Evolutionary conservation across 108 stramenopile genomes (phyloP), one percentile per base, ranked within the genome.

Genomic region (Fragilaria radians): DNA sequence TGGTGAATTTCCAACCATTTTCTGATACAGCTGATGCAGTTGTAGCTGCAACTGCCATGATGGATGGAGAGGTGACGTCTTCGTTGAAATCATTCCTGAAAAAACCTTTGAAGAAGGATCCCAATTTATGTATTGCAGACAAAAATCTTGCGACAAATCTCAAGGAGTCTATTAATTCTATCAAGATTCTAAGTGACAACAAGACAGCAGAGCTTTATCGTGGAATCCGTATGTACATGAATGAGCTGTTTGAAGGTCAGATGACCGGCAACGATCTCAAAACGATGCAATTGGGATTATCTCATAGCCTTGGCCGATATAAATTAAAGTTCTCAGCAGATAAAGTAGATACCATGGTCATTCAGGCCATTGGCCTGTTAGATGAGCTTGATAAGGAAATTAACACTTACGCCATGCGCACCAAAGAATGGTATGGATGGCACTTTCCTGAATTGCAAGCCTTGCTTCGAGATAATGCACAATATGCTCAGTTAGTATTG

Each of bases 311-410:
- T 11, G 89, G 87, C 48, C 80, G 99, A 27, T 99, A 99, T 82
- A 99, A 99, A 77, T 84, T 99, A 67, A 99, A 99, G 82, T 99
- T 99, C 65, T 94, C 91, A 26, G 94, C 98, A 5, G 99, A 99
- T 70, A 99, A 99, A 81, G 98, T 99, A 30, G 99, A 99, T 80
- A 98, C 96, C 30, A 99, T 99, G 99, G 95, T 99, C 61, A 88
- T 99, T 59, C 99, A 99, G 85, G 98, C 99, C n/a, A 94, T 99
- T 28, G 96, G 96, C 5, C 76, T 99, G 49, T 79, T 99, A 65
- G 99, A 99, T 74, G 98, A 99, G 65, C 78, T 99, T 29, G 99
- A 99, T 75, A 99, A 99, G 86, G 99, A 99, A 81, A 98, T 99
- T 76, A 99, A 99, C 72, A 99, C 96, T 4, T 99, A 99, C 72